A percentile compares a stretch with the other conserved stretches of the same genome.
Conservation (phyloP, 2,329 filamentous ascomycete genomes). For the Byssothecium circinans region DNA sequence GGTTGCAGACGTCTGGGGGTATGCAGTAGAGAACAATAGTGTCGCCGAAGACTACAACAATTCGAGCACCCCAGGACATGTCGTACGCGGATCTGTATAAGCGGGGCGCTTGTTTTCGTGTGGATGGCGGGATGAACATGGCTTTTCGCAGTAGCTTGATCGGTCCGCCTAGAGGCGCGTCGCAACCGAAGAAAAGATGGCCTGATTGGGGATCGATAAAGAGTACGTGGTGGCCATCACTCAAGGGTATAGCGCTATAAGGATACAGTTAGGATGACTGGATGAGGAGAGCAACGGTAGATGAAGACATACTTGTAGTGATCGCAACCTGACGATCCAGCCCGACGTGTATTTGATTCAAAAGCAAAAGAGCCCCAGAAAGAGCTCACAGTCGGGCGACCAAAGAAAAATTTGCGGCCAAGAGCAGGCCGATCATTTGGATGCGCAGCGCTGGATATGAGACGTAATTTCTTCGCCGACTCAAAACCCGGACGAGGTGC, state of each 20-base stretch:
- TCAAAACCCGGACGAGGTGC: slow-evolving; percentile 56
- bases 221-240: slow-evolving; percentile 65
- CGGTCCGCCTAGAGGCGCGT: slow-evolving; percentile 60
- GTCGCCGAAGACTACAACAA: slow-evolving; percentile 60
- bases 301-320: slow-evolving; percentile 54
- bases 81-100: slow-evolving; percentile 62
- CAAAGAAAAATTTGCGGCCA: slow-evolving; percentile 23
- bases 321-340: slow-evolving; percentile 45
- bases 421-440: slow-evolving; percentile 39
- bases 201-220: slow-evolving; percentile 64
- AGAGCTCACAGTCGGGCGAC: slow-evolving; percentile 16
- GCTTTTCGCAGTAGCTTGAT: slow-evolving; percentile 62
- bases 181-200: slow-evolving; percentile 62
- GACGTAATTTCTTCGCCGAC: slow-evolving; percentile 58
- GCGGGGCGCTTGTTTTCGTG: slow-evolving; percentile 45
- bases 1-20: slow-evolving; percentile 52
- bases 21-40: slow-evolving; percentile 63
- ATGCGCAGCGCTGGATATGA: slow-evolving; percentile 63
- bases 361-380: slow-evolving; percentile 28
- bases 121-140: slow-evolving; percentile 50
- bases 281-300: background rate
- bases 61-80: slow-evolving; percentile 58
- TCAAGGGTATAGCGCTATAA: slow-evolving; percentile 58
- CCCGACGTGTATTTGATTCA: slow-evolving; percentile 13
- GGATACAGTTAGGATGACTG: background rate